Evolutionary conservation across 2,329 filamentous ascomycete species (phyloP).

Genomic region (Trichoderma endophyticum): DNA sequence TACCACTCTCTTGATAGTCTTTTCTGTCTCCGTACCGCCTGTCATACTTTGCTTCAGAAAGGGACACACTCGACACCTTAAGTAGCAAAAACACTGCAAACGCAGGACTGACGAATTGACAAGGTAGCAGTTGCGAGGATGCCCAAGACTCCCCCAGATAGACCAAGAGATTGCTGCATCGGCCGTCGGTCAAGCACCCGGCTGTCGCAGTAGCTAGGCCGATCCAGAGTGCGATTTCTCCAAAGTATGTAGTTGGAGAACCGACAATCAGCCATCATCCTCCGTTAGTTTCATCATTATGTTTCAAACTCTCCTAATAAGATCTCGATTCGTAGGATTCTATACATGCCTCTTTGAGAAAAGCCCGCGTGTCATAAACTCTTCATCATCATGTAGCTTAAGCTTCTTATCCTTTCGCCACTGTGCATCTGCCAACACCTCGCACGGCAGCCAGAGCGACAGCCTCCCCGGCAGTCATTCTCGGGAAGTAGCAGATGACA

Average conservation of each 20-base stretch:
- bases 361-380: slow-evolving; percentile 61
- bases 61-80: slow-evolving; percentile 61
- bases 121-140: slow-evolving; percentile 37
- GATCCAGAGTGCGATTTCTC: slow-evolving; percentile 67
- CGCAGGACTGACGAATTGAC: slow-evolving; percentile 56
- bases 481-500: slow-evolving; percentile 46
- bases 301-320: not conserved
- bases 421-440: slow-evolving; percentile 58
- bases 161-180: slow-evolving; percentile 55
- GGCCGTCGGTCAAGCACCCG: slow-evolving; percentile 54
- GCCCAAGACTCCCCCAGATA: slow-evolving; percentile 41
- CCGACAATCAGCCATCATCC: slow-evolving; percentile 27
- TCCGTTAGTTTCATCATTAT: not conserved
- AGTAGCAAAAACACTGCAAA: slow-evolving; percentile 62
- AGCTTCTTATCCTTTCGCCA: slow-evolving; percentile 60
- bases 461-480: slow-evolving; percentile 50
- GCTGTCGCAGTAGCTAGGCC: slow-evolving; percentile 60
- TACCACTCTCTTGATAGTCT: slow-evolving; percentile 67
- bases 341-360: slow-evolving; percentile 52
- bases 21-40: slow-evolving; percentile 59
- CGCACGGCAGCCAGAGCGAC: slow-evolving; percentile 44
- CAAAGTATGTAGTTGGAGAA: slow-evolving; percentile 75
- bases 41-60: slow-evolving; percentile 69
- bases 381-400: slow-evolving; percentile 62
- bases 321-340: not conserved